Evolutionary conservation across 2,329 filamentous ascomycete genomes (phyloP), one percentile per base, ranked within the genome.

Genomic region (Macrophomina phaseolina): DNA sequence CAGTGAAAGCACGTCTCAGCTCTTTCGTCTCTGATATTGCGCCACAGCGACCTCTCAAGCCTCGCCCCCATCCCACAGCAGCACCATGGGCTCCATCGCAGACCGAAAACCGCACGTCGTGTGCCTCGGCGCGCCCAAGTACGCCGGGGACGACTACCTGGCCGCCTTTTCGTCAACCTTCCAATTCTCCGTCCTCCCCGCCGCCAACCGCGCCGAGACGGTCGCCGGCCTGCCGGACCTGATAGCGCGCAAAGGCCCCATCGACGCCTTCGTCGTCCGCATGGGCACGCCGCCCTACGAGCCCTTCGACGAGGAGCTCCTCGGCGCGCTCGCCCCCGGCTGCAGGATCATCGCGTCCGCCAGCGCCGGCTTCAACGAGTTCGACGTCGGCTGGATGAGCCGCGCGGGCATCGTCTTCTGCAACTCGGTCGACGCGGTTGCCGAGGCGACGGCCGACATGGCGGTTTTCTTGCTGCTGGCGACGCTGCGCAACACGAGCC

Each of bases 371-470:
- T 84, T 80, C 72, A 81, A 84, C 66, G 80, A 83, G 69, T 82
- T 84, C 45, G 78, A 82, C 58, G 75, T 83, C 0, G 70, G 78
- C 4, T 82, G 78, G 77, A 76, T 83, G 71, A 80, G 80, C 0
- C 46, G 65, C 14, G 69, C 79, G 8, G 76, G 76, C 4, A 80
- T 87, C 32, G 83, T 78, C 73, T 86, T 88, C 70, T 87, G 84
- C 75, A 87, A 86, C 69, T 81, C 81, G 0, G 73, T 82, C 2
- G 80, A 87, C 68, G 85, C 84, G 0, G 84, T 84, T 1, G 81
- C 84, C 0, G 82, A 87, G 66, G 83, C 85, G 2, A 84, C 82
- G 0, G 82, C 83, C 0, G 82, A 84, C 49, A 82, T 84, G 79
- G 81, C 84, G 5, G 6, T 55, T 4, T 83, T 83, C 70, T 73